Base-by-base conservation (phyloP, 164 flowering plant genomes). In the Aristolochia fimbriata region DNA sequence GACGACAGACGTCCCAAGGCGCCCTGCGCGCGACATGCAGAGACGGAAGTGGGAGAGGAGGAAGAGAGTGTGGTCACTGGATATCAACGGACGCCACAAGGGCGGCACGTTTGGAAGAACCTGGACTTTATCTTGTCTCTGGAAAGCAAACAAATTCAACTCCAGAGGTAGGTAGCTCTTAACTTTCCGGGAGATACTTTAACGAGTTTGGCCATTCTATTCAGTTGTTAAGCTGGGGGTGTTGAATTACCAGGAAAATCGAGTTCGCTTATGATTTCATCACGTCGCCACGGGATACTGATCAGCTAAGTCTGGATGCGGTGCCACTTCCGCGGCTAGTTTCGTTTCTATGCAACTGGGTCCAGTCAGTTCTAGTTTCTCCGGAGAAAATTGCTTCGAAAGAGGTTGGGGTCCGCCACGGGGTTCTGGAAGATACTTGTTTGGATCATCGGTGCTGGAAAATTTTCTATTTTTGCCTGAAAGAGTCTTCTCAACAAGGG, bases 371-470 rank as follows among this genome's bases (percentile, higher is more conserved):
- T 60, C 73, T 93, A 65, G 70, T 83, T 68, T 69, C 88, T 45
- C 54, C 78, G 0, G 80, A 66, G 13, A 78, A 78, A 68, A 76
- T 71, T 69, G 58, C 46, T 30, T 59, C 53, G 58, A 55, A 59
- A 52, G 52, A 50, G 27, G 53, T 49, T 30, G 61, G 56, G 46
- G 68, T 62, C n/a, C 69, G 47, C 47, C 24, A 48, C 47, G 80
- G 71, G 46, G 43, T 25, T 47, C 3, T 15, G 22, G 22, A 50
- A 25, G 64, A 61, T 50, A 65, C 83, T 23, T 78, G 77, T 64
- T 74, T 83, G 73, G 97, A 87, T 62, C 51, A 63, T 30, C 80
- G 86, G 66, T 82, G 96, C 66, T 93, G 98, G 98, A 70, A 60
- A 51, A 69, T 93, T 61, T 82, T 89, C 57, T 78, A 66, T 47